phyloP scores from a whole-genome alignment of 2,329 filamentous ascomycete species.

The Dryadomyces sulphureus region DNA sequence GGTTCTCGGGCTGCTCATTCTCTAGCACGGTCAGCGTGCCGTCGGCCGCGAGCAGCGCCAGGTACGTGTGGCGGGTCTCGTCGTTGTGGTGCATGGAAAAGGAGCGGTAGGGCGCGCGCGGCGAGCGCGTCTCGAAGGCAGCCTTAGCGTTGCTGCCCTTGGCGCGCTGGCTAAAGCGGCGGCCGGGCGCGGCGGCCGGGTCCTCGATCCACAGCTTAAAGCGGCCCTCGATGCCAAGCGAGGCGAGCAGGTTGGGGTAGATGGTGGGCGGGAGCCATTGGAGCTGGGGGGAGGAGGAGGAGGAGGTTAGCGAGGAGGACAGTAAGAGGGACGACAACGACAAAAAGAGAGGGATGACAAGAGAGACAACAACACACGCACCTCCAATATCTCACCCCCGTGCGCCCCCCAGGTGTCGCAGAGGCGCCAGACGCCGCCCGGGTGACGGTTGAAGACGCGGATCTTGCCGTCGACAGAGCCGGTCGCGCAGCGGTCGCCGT shows the following conservation, averaged over 20 bases:
- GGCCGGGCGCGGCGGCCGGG: slow-evolving; percentile 61
- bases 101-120: slow-evolving; percentile 57
- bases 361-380: slow-evolving; percentile 28
- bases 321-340: not conserved
- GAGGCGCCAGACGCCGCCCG: slow-evolving; percentile 61
- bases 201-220: slow-evolving; percentile 93
- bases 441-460: slow-evolving; percentile 77
- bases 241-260: slow-evolving; percentile 73
- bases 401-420: slow-evolving; percentile 85
- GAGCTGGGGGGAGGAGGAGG: slow-evolving; percentile 36
- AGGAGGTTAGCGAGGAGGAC: not conserved
- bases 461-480: slow-evolving; percentile 87
- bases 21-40: slow-evolving; percentile 70
- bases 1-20: slow-evolving; percentile 68
- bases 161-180: slow-evolving; percentile 59
- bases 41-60: slow-evolving; percentile 66
- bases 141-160: slow-evolving; percentile 26
- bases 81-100: slow-evolving; percentile 76
- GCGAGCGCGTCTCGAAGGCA: slow-evolving; percentile 41
- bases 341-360: not conserved
- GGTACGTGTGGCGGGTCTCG: slow-evolving; percentile 64
- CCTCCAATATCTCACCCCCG: slow-evolving; percentile 78
- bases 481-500: slow-evolving; percentile 81
- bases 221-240: slow-evolving; percentile 76
- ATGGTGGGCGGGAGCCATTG: slow-evolving; percentile 89